These are phyloP conservation scores for Bipolaris zeicola DNA, from an alignment of 2,329 filamentous ascomycete genomes.

Conservation along the genomic window DNA sequence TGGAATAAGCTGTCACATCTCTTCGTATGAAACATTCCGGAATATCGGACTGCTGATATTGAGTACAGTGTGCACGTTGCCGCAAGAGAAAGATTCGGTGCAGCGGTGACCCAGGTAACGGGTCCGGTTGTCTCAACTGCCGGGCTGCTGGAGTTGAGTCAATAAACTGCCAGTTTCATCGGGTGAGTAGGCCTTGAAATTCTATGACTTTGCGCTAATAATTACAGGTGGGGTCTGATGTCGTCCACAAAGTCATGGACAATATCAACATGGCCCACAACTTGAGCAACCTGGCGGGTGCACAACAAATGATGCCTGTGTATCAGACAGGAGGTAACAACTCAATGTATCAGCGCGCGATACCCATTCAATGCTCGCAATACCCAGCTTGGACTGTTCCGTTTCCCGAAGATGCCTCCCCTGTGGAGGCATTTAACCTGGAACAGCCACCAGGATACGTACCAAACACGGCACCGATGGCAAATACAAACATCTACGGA, in stretches of 20 bases:
- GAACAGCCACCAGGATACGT: slow-evolving; percentile 30
- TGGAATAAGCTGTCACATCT: neutral
- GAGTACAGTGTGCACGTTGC: slow-evolving; percentile 78
- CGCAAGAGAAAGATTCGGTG: slow-evolving; percentile 94
- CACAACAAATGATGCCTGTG: slow-evolving; percentile 29
- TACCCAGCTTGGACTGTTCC: slow-evolving; percentile 35
- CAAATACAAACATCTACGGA: slow-evolving; percentile 20
- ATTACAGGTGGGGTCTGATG: slow-evolving; percentile 41
- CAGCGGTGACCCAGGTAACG: slow-evolving; percentile 80
- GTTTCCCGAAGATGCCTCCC: slow-evolving; percentile 37
- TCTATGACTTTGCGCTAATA: slow-evolving; percentile 12
- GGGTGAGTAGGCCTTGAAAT: slow-evolving; percentile 59
- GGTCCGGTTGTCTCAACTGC: slow-evolving; percentile 83
- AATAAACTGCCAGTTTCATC: slow-evolving; percentile 73
- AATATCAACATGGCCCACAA: slow-evolving; percentile 23
- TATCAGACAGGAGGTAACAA: slow-evolving; percentile 20
- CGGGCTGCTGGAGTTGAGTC: slow-evolving; percentile 70
- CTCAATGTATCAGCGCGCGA: slow-evolving; percentile 21
- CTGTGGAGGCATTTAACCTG: slow-evolving; percentile 34
- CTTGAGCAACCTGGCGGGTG: slow-evolving; percentile 23
- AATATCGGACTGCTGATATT: slow-evolving; percentile 3
- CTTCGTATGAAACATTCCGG: neutral
- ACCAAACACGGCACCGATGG: slow-evolving; percentile 18
- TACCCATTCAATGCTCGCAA: slow-evolving; percentile 21
- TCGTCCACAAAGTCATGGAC: slow-evolving; percentile 32